These are phyloP conservation scores for Aureobasidium namibiae DNA, from an alignment of 2,329 filamentous ascomycete genomes.

Conservation along the genomic window DNA sequence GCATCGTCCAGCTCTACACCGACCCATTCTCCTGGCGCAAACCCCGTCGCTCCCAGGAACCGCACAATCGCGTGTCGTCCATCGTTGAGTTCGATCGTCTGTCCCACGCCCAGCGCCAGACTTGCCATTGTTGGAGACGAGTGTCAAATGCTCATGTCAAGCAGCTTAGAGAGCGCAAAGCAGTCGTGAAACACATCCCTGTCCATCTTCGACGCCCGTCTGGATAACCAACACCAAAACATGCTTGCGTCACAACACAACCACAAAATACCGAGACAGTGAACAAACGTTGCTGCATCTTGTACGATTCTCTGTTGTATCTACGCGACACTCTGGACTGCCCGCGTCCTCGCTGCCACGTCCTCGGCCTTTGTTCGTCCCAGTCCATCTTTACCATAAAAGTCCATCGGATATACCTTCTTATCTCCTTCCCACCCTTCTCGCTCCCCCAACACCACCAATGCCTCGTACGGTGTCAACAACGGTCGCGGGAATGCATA, in stretches of 20 bases:
- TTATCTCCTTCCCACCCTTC: slow-evolving; percentile 52
- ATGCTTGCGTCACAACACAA: neutral
- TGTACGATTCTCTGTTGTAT: neutral
- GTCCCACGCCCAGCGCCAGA: slow-evolving; percentile 44
- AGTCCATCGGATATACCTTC: slow-evolving; percentile 83
- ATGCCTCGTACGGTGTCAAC: slow-evolving; percentile 88
- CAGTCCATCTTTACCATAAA: slow-evolving; percentile 85
- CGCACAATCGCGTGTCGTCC: slow-evolving; percentile 69
- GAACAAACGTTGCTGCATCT: neutral
- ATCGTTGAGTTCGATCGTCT: slow-evolving; percentile 71
- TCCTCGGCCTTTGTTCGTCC: slow-evolving; percentile 58
- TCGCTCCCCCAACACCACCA: slow-evolving; percentile 74
- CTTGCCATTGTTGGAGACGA: slow-evolving; percentile 20
- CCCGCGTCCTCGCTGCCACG: slow-evolving; percentile 9
- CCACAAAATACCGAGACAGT: too few species aligned
- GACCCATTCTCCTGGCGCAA: slow-evolving; percentile 78
- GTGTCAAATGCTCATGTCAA: neutral
- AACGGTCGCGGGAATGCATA: slow-evolving; percentile 88
- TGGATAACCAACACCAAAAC: neutral
- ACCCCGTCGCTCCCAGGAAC: slow-evolving; percentile 71
- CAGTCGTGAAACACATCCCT: neutral
- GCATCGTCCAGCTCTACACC: slow-evolving; percentile 79
- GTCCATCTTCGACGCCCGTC: neutral
- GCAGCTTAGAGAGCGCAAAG: neutral
- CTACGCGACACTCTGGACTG: slow-evolving; percentile 14